Percentiles rank a stretch among this genome's conserved stretches.
phyloP scores from a whole-genome alignment of 371 early-diverging fungal species.

The Actinomortierella wolfii region DNA sequence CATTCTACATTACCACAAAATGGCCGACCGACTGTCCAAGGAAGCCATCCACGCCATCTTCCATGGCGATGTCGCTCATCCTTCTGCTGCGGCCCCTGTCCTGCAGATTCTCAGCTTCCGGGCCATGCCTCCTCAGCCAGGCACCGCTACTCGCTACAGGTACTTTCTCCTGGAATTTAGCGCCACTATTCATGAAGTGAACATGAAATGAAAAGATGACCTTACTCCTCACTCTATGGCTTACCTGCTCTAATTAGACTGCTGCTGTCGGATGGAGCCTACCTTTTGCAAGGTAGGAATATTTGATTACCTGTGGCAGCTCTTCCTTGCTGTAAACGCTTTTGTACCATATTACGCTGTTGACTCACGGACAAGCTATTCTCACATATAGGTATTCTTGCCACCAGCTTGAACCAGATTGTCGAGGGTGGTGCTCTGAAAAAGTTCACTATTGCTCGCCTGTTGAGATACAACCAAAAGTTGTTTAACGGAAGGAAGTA shows the following conservation, averaged over 20 bases:
- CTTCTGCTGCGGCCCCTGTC: constrained; percentile 45
- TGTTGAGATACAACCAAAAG: constrained; percentile 59
- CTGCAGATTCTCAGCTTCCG: constrained; percentile 73
- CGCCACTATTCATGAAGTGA: neutral
- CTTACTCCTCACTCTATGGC: neutral
- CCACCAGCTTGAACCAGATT: constrained; percentile 54
- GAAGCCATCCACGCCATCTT: constrained; percentile 53
- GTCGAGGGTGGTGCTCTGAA: constrained; percentile 54
- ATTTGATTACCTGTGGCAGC: neutral
- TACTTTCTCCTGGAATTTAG: constrained; percentile 21
- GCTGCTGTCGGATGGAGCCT: constrained; percentile 71
- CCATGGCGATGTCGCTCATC: constrained; percentile 41
- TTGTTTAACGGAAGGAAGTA: constrained; percentile 61
- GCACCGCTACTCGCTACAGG: constrained; percentile 61
- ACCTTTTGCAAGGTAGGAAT: constrained; percentile 67
- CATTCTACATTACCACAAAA: constrained; percentile 14
- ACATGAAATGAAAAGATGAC: no score
- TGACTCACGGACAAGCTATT: neutral
- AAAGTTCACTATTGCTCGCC: constrained; percentile 56
- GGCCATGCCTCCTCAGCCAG: constrained; percentile 36
- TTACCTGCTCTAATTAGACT: constrained; percentile 46
- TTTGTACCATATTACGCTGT: no score
- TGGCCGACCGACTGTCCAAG: constrained; percentile 46
- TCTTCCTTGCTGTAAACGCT: neutral
- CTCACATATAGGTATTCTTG: constrained; percentile 62